phyloP scores from a whole-genome alignment of 441 rosid species.

The Flueggea neowawraea region DNA sequence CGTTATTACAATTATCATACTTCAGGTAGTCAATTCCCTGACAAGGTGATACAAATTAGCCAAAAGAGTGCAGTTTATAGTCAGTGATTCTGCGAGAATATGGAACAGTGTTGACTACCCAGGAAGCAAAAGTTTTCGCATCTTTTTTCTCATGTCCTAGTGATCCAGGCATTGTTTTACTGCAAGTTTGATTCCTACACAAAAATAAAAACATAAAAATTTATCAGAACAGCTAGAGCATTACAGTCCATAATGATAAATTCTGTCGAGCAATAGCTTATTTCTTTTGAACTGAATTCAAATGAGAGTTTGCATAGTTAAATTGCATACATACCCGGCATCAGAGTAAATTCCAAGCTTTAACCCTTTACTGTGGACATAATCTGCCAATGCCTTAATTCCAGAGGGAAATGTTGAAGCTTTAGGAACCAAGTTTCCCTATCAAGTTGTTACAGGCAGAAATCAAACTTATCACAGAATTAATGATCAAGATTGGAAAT shows the following conservation, averaged over 20 bases:
- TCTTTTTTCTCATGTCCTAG: constrained; percentile 56
- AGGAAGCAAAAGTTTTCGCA: constrained; percentile 58
- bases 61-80: neutral
- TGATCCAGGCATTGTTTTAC: constrained; percentile 59
- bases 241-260: no score
- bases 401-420: constrained; percentile 57
- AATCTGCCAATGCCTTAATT: constrained; percentile 52
- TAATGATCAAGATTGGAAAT: neutral
- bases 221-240: no score
- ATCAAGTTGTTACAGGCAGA: neutral
- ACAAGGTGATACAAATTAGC: neutral
- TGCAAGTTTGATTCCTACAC: constrained; percentile 45
- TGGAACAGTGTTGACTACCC: constrained; percentile 25
- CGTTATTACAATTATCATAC: constrained; percentile 49
- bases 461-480: neutral
- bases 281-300: no score
- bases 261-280: no score
- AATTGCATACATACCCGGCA: constrained; percentile 37
- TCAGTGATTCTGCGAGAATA: neutral
- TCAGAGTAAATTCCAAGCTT: constrained; percentile 66
- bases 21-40: constrained; percentile 61
- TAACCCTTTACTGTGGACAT: constrained; percentile 54
- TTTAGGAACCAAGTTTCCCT: constrained; percentile 53
- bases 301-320: no score
- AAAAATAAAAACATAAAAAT: no score